A percentile compares a stretch with the other conserved stretches of the same genome.
These are phyloP conservation scores for Chernovozyma sophiae-reginae DNA, from an alignment of 1,139 yeast genomes.

Conservation along the genomic window DNA sequence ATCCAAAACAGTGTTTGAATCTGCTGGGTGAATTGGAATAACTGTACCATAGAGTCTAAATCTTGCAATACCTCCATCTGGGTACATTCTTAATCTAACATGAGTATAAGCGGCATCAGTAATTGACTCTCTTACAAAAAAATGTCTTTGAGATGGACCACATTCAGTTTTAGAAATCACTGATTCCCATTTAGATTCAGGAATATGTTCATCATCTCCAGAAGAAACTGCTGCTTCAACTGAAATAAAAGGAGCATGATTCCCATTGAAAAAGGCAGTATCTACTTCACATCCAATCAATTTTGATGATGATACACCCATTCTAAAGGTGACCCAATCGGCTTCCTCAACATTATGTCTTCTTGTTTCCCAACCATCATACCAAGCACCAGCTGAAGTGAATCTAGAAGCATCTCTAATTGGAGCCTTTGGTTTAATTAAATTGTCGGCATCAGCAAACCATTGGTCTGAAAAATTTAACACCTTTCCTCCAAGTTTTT, in stretches of 20 bases:
- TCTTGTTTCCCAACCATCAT: conserved; percentile 97
- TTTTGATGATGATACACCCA: conserved; percentile 81
- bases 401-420: conserved; percentile 76
- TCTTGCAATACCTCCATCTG: conserved; percentile 96
- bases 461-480: conserved; percentile 77
- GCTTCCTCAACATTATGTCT: conserved; percentile 81
- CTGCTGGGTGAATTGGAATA: conserved; percentile 56
- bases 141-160: conserved; percentile 85
- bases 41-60: conserved; percentile 86
- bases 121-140: conserved; percentile 57
- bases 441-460: conserved; percentile 92
- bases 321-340: conserved; percentile 78
- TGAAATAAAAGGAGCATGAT: conserved; percentile 86
- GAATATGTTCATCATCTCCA: conserved; percentile 26
- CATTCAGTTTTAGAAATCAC: conserved; percentile 71
- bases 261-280: conserved; percentile 90
- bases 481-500: conserved; percentile 74
- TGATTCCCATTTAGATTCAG: conserved; percentile 56
- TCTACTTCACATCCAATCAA: conserved; percentile 84
- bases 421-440: conserved; percentile 76
- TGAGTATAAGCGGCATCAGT: conserved; percentile 69
- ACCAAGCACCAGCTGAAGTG: conserved; percentile 90
- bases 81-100: conserved; percentile 83
- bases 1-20: conserved; percentile 49
- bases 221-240: conserved; percentile 64